These are phyloP conservation scores for Acer yangbiense DNA, from an alignment of 345 rosid genomes.

Conservation along the genomic window DNA sequence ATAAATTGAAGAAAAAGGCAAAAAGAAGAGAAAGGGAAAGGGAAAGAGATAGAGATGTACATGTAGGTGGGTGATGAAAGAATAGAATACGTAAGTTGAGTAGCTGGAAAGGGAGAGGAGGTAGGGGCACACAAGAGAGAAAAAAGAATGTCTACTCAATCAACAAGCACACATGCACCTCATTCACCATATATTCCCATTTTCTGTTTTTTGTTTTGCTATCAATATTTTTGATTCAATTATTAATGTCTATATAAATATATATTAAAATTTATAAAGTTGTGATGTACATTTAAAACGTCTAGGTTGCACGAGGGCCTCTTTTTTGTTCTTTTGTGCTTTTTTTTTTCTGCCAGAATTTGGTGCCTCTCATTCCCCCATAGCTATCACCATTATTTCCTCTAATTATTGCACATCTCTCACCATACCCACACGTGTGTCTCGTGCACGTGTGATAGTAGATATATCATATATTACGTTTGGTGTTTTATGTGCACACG, in stretches of 20 bases:
- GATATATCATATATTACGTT: no score
- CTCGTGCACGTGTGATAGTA: slow-evolving; percentile 3
- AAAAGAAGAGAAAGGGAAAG: background rate
- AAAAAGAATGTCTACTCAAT: slow-evolving; percentile 4
- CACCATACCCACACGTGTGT: background rate
- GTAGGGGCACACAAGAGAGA: slow-evolving; percentile 2
- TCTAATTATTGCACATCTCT: slow-evolving; percentile 22
- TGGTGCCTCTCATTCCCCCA: slow-evolving; percentile 13
- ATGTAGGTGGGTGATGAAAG: background rate
- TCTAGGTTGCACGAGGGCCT: slow-evolving; percentile 85
- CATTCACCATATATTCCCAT: background rate
- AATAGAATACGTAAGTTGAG: background rate
- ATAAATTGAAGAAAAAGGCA: background rate
- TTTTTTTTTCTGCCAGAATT: slow-evolving; percentile 19
- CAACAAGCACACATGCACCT: background rate
- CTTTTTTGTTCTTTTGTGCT: slow-evolving; percentile 55
- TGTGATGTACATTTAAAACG: slow-evolving; percentile 40
- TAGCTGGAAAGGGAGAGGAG: background rate
- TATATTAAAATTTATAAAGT: slow-evolving; percentile 25
- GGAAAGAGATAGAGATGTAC: slow-evolving; percentile 4
- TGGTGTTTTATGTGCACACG: background rate
- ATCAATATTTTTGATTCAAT: background rate
- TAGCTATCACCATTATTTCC: slow-evolving; percentile 7
- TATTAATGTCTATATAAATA: no score
- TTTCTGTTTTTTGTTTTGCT: background rate